A percentile compares a stretch with the other conserved stretches of the same genome.
Conservation (phyloP, 2,329 filamentous ascomycete genomes). For the Lizonia empirigonia region DNA sequence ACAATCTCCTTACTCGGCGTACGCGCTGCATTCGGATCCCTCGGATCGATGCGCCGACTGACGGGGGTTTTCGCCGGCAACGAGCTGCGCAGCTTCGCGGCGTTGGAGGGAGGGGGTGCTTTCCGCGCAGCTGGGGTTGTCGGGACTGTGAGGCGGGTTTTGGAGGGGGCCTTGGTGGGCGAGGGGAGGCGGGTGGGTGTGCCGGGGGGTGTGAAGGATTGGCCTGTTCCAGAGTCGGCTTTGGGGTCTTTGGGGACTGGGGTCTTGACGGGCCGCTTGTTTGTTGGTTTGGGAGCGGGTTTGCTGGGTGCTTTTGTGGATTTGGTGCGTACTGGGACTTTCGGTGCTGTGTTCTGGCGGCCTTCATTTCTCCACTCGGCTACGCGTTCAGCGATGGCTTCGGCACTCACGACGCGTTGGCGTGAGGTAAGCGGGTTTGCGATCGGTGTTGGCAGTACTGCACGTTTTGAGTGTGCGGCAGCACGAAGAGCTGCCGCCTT, state of each 20-base stretch:
- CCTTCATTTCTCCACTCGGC: constrained; percentile 23
- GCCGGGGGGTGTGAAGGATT: constrained; percentile 15
- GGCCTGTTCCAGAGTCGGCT: neutral
- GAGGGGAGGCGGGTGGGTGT: constrained; percentile 15
- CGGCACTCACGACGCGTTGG: constrained; percentile 19
- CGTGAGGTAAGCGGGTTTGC: neutral
- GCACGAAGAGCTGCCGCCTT: neutral
- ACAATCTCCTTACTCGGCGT: constrained; percentile 34
- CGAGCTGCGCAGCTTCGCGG: neutral
- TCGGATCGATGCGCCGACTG: neutral
- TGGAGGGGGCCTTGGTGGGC: constrained; percentile 2
- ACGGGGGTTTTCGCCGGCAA: neutral
- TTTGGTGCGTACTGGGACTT: neutral
- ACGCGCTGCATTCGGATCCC: constrained; percentile 22
- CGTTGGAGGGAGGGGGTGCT: neutral
- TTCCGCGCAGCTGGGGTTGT: neutral
- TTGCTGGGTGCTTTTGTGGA: constrained; percentile 6
- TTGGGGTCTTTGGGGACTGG: neutral
- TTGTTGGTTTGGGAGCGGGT: neutral
- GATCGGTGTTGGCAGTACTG: neutral
- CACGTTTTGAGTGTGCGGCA: neutral
- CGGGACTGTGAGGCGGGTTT: constrained; percentile 2
- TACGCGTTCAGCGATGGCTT: constrained; percentile 22
- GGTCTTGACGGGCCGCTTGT: neutral
- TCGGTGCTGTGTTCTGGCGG: neutral